Evolutionary conservation across 768 basidiomycete species (phyloP).

Genomic region (Roridomyces roridus): DNA sequence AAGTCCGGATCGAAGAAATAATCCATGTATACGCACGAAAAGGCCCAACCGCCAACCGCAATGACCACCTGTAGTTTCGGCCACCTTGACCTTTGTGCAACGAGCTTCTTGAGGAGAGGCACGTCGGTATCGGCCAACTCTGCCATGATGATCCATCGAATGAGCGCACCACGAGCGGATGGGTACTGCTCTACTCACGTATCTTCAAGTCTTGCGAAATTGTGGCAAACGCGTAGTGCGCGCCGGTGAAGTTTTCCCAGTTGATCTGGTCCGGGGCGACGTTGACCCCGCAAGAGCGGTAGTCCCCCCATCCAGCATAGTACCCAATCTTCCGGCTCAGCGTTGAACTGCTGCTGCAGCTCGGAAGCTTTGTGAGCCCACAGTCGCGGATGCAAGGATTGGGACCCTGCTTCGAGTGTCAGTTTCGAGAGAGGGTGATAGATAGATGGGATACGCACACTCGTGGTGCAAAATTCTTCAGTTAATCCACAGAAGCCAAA

Average conservation of each 20-base stretch:
- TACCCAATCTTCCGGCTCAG: slow-evolving; percentile 26
- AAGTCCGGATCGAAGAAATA: too few relatives aligned
- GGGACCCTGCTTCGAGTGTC: neutral
- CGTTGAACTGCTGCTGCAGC: slow-evolving; percentile 17
- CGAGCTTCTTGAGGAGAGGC: slow-evolving; percentile 15
- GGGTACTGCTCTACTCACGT: neutral
- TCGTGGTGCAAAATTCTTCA: slow-evolving; percentile 28
- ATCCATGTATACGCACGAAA: slow-evolving; percentile 6
- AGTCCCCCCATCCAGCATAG: slow-evolving; percentile 28
- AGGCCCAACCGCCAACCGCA: slow-evolving; percentile 29
- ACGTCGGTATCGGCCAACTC: slow-evolving; percentile 18
- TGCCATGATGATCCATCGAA: slow-evolving; percentile 2
- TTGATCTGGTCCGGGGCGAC: slow-evolving; percentile 23
- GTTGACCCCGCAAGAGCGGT: slow-evolving; percentile 9
- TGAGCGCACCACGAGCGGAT: too few relatives aligned
- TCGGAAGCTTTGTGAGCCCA: neutral
- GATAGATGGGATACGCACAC: slow-evolving; percentile 6
- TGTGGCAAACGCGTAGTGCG: slow-evolving; percentile 26
- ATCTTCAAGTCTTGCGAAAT: slow-evolving; percentile 22
- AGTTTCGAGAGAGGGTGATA: neutral
- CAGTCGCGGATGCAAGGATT: slow-evolving; percentile 25
- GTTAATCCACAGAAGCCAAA: slow-evolving; percentile 33
- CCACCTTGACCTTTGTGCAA: slow-evolving; percentile 9
- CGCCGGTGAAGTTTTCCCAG: slow-evolving; percentile 15
- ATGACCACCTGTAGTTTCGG: slow-evolving; percentile 24